Base-by-base conservation (phyloP, 2,329 filamentous ascomycete genomes). In the Ophiostoma piceae region DNA sequence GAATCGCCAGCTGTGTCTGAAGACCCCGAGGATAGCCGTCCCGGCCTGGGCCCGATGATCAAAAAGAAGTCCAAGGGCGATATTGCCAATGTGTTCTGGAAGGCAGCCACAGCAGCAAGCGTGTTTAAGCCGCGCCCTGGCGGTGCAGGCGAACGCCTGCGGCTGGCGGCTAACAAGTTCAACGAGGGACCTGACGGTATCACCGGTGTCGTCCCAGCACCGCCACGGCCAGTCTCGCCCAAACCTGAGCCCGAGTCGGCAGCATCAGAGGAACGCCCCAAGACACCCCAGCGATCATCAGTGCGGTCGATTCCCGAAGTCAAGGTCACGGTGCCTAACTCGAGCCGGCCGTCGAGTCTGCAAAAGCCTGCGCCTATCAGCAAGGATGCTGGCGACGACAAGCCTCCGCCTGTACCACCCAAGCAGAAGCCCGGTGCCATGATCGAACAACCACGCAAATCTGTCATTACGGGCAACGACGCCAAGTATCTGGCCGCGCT, bases 21-120 rank as follows among this genome's bases (percentile, higher is more conserved):
- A 6, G 77, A 77, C 6, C 72, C 75, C 47, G 74, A 71, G 2
- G 82, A 84, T 1, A 76, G 72, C 7, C 81, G 92, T n/a, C 92
- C 92, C 22, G 93, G 92, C 0, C 84, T 96, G 7, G 92, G 92
- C 0, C 92, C 93, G 1, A 97, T 97, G 94, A 90, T 97, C 75
- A 94, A 92, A 79, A 87, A 90, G 73, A 87, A 86, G 72, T 89
- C 88, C 1, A 88, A 85, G 72, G 85, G 83, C n/a, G 89, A 95
- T 70, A 84, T 95, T 75, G 91, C 91, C 26, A 89, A 87, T 47
- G 85, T 87, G 6, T 87, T 97, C 72, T 91, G 91, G 80, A 96
- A 92, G 78, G 92, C 92, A 32, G 92, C 92, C 0, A 87, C 84
- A 69, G 87, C 90, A 32, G 89, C 89, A 12, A 85, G 78, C 51